Conservation (phyloP, 768 basidiomycete species). For the Nidula microcarpa region DNA sequence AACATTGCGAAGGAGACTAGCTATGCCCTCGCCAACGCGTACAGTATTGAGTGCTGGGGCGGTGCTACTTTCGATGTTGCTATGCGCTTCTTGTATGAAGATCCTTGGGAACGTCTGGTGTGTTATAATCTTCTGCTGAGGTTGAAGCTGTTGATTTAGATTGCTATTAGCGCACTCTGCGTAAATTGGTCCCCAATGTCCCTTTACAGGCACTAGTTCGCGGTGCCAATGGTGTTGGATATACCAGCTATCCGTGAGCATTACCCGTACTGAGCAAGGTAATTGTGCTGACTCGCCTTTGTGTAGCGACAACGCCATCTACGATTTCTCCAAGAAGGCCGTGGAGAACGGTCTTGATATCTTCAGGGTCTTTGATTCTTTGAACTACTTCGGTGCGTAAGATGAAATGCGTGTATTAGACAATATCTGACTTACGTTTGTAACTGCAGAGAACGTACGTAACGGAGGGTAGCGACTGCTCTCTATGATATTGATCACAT, state of each 20-base stretch:
- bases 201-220: conserved; percentile 98
- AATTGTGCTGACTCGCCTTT: conserved; percentile 4
- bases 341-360: conserved; percentile 99
- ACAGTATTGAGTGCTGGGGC: conserved; percentile 98
- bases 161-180: conserved; percentile 69
- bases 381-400: conserved; percentile 92
- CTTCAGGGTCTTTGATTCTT: conserved; percentile 98
- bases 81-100: conserved; percentile 99
- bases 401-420: neutral
- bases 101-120: conserved; percentile 98
- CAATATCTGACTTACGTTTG: conserved; percentile 1
- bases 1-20: conserved; percentile 99
- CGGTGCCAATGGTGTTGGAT: conserved; percentile 98
- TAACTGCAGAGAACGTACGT: conserved; percentile 64
- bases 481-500: neutral
- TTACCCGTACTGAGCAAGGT: neutral
- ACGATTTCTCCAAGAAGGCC: conserved; percentile 99
- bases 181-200: conserved; percentile 97
- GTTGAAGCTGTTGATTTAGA: conserved; percentile 9
- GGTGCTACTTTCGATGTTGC: conserved; percentile 99
- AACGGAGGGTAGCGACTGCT: neutral
- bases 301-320: conserved; percentile 91
- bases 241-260: conserved; percentile 93
- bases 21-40: conserved; percentile 92
- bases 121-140: conserved; percentile 14